These are phyloP conservation scores for Neonothopanus nambi DNA, from an alignment of 1,284 basidiomycete genomes.

Conservation along the genomic window DNA sequence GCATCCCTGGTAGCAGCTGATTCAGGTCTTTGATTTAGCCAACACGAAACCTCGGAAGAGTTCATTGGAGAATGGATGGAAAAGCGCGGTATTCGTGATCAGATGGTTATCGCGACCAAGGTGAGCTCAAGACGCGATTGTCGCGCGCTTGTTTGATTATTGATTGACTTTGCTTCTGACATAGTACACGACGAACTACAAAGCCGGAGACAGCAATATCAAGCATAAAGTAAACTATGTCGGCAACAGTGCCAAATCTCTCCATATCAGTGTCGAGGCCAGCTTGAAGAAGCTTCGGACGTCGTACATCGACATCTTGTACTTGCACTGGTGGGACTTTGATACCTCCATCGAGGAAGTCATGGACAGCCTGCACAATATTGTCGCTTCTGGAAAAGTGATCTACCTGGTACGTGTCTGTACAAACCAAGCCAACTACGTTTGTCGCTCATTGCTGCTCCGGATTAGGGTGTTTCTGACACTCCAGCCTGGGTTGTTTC, in stretches of 20 bases:
- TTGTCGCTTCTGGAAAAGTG: slow-evolving; percentile 48
- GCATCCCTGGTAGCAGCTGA: too few species aligned
- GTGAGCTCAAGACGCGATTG: neutral
- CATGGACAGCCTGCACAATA: slow-evolving; percentile 49
- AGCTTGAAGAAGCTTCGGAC: slow-evolving; percentile 60
- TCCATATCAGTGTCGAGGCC: slow-evolving; percentile 44
- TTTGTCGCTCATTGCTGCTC: neutral
- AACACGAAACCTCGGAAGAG: slow-evolving; percentile 15
- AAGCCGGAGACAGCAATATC: slow-evolving; percentile 24
- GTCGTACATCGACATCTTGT: slow-evolving; percentile 53
- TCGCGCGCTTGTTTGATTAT: neutral
- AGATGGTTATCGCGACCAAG: slow-evolving; percentile 16
- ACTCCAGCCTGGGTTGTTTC: slow-evolving; percentile 52
- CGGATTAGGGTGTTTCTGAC: slow-evolving; percentile 32
- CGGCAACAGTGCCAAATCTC: slow-evolving; percentile 49
- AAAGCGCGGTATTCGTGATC: slow-evolving; percentile 13
- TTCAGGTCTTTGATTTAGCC: too few species aligned
- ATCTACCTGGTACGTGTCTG: slow-evolving; percentile 48
- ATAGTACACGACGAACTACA: slow-evolving; percentile 25
- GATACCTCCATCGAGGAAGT: slow-evolving; percentile 55
- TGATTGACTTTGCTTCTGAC: neutral
- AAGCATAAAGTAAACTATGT: slow-evolving; percentile 40
- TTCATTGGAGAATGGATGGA: slow-evolving; percentile 17
- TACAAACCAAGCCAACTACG: too few species aligned
- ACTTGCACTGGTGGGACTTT: slow-evolving; percentile 58